Evolutionary conservation across 2,329 filamentous ascomycete species (phyloP).

Genomic region (Verticillium nubilum): DNA sequence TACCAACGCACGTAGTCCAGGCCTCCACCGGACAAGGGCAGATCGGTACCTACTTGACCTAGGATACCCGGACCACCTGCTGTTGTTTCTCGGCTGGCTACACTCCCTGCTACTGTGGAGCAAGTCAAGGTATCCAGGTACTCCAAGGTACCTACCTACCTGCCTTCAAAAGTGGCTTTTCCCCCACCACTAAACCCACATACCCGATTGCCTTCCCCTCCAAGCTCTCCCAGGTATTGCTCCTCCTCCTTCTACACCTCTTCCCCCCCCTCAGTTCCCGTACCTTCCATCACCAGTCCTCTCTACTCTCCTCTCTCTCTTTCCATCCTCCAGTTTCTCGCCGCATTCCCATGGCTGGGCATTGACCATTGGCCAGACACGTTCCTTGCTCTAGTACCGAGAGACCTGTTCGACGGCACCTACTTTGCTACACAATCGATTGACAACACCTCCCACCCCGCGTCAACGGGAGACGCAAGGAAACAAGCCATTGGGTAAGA

Average conservation of each 20-base stretch:
- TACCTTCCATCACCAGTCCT: slow-evolving; percentile 2
- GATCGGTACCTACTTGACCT: background rate
- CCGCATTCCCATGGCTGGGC: background rate
- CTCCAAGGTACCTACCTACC: background rate
- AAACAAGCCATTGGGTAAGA: background rate
- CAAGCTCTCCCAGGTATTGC: background rate
- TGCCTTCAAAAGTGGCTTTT: slow-evolving; percentile 5
- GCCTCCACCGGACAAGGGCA: background rate
- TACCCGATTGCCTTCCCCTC: background rate
- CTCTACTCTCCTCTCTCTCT: slow-evolving; percentile 1
- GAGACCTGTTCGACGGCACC: slow-evolving; percentile 7
- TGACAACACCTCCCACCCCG: background rate
- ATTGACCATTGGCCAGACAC: background rate
- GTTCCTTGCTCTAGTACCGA: background rate
- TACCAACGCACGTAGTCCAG: background rate
- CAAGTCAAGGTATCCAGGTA: background rate
- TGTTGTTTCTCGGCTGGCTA: background rate
- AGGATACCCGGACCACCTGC: background rate
- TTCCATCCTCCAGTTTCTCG: background rate
- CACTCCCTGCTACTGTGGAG: background rate
- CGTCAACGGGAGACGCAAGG: background rate
- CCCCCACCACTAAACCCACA: background rate
- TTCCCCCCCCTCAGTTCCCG: background rate
- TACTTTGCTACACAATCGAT: slow-evolving; percentile 4
- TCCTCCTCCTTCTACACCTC: background rate